A percentile compares a stretch with the other conserved stretches of the same genome.
phyloP scores from a whole-genome alignment of 345 rosid species.

The Eutrema yunnanense region DNA sequence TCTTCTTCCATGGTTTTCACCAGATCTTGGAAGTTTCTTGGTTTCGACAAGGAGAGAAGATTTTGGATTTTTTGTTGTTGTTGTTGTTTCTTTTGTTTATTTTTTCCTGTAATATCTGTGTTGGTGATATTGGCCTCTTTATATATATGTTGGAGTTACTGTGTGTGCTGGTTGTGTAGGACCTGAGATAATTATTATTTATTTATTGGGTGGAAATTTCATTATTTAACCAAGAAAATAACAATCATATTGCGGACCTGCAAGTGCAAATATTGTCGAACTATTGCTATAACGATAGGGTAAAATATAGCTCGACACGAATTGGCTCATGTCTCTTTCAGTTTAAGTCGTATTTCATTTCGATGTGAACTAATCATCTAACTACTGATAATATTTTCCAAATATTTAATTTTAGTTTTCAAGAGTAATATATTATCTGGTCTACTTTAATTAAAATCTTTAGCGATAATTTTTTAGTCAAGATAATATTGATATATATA shows the following conservation, averaged over 20 bases:
- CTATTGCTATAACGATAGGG: neutral
- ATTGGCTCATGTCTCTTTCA: constrained; percentile 20
- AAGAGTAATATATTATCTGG: neutral
- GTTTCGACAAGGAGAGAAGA: neutral
- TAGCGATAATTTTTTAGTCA: neutral
- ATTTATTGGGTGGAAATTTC: neutral
- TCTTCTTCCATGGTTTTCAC: constrained; percentile 15
- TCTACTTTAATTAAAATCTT: too few species aligned
- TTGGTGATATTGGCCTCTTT: constrained; percentile 16
- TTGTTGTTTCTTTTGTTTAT: neutral
- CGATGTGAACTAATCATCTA: constrained; percentile 26
- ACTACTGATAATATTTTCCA: constrained; percentile 5
- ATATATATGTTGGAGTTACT: constrained; percentile 15
- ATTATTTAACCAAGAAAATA: neutral
- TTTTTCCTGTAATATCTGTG: neutral
- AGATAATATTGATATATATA: neutral
- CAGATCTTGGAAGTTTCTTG: constrained; percentile 18
- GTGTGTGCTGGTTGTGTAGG: constrained; percentile 6
- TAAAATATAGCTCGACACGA: constrained; percentile 25
- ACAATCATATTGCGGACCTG: neutral
- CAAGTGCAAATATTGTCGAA: constrained; percentile 2
- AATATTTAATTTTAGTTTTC: neutral
- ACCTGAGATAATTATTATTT: neutral
- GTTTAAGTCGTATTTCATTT: constrained; percentile 15
- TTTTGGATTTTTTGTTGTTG: neutral